Base-by-base conservation (phyloP, 352 stramenopile genomes). In the Globisporangium apiculatum region DNA sequence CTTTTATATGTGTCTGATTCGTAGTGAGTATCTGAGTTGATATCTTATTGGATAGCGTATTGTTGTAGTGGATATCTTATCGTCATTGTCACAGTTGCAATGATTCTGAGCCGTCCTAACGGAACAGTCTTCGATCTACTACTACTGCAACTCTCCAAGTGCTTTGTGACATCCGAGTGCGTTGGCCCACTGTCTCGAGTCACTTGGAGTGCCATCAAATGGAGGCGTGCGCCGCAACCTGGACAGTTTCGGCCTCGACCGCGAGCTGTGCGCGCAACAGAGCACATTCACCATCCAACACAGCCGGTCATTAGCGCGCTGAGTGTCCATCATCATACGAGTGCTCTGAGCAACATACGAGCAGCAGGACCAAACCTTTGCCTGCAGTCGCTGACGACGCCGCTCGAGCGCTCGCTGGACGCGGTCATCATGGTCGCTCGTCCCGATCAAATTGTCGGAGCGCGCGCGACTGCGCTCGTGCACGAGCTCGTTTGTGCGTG, bases 361-460 rank as follows among this genome's bases (percentile, higher is more conserved):
- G 24, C 24, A 31, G 1, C 31, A 48, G 52, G 11, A 9, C 36
- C 58, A 1, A 55, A 87, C 64, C 60, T 76, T 85, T 37, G 64
- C 61, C 50, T 79, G 57, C 7, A 87, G 57, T 46, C 74, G 77
- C 47, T 76, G 68, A 0, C 73, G 65, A 24, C 75, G 61, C n/a
- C 76, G 54, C 55, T 85, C 66, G 12, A 84, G 52, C 11, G 73
- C 66, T 18, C 75, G 74, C 58, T 84, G 65, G 14, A 78, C 61
- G 0, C 73, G 68, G 48, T 81, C 73, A 0, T 48, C 54, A 18
- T 75, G 64, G 5, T 76, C 61, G 8, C n/a, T 36, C 24, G 24
- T 31, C 24, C 24, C 24, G 24, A 38, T 58, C 57, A 3, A 12
- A 59, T 65, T 8, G 41, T 3, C 14, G 38, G 31, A 55, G 43